Conservation (phyloP, 73 alveolate genomes). For the Paramecium bursaria region DNA sequence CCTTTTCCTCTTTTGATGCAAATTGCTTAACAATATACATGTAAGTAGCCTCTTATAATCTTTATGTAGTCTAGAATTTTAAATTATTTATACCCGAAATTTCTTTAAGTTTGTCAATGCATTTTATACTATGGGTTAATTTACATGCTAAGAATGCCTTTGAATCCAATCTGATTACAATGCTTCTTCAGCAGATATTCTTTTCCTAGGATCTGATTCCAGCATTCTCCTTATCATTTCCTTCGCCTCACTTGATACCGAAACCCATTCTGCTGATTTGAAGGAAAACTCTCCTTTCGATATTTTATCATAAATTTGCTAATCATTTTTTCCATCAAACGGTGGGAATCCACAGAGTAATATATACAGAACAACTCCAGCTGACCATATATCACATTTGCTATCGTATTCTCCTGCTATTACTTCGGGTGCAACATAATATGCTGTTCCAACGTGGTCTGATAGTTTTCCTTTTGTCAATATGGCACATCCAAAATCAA, state of each 20-base stretch:
- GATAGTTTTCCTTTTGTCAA: constrained; percentile 73
- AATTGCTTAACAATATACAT: constrained; percentile 66
- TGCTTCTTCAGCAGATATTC: constrained; percentile 83
- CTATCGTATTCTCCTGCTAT: constrained; percentile 23
- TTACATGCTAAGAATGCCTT: constrained; percentile 9
- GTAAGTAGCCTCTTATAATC: constrained; percentile 62
- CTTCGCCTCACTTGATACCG: constrained; percentile 79
- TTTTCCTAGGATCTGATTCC: constrained; percentile 66
- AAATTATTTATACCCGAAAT: constrained; percentile 48
- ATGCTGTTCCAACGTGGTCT: constrained; percentile 77
- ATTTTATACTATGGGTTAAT: constrained; percentile 33
- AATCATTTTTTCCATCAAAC: constrained; percentile 75
- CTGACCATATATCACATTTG: constrained; percentile 62
- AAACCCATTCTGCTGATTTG: constrained; percentile 70
- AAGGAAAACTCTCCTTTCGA: constrained; percentile 73
- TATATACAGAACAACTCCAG: constrained; percentile 48
- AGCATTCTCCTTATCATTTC: constrained; percentile 80
- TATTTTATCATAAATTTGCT: constrained; percentile 73
- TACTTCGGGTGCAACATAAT: constrained; percentile 62
- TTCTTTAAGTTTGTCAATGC: constrained; percentile 47
- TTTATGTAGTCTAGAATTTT: constrained; percentile 55
- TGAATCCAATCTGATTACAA: constrained; percentile 78
- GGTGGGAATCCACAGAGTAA: constrained; percentile 84
- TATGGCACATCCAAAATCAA: constrained; percentile 87
- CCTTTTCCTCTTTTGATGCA: constrained; percentile 68